Evolutionary conservation across 257 asterid species (phyloP).

Genomic region (Solanum habrochaites): DNA sequence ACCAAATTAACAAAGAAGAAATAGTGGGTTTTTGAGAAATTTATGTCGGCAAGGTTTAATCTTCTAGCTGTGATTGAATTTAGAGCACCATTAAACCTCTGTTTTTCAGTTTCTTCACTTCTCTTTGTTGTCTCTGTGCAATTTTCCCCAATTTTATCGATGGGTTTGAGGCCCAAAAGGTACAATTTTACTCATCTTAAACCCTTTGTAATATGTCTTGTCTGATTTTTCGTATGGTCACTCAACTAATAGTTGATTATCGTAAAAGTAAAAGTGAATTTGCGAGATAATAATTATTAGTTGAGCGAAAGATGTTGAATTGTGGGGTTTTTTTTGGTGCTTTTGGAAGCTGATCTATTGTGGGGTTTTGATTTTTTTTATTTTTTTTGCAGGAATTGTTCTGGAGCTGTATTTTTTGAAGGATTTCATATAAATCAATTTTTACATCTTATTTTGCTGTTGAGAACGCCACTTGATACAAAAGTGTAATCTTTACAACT

Average conservation of each 20-base stretch:
- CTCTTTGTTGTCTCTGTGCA: conserved; percentile 24
- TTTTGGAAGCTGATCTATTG: conserved; percentile 26
- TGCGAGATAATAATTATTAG: no score
- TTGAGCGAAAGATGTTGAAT: neutral
- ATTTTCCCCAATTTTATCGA: conserved; percentile 51
- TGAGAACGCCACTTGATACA: conserved; percentile 21
- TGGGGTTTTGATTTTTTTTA: neutral
- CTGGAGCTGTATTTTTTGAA: conserved; percentile 75
- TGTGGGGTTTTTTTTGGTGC: neutral
- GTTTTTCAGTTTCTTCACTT: conserved; percentile 4
- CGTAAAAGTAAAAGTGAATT: no score
- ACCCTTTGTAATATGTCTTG: neutral
- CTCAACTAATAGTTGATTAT: neutral
- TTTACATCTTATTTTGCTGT: conserved; percentile 49
- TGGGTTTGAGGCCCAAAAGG: conserved; percentile 99
- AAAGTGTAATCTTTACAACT: neutral
- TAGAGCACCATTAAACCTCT: conserved; percentile 47
- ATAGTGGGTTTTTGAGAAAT: conserved; percentile 23
- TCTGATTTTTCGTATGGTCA: neutral
- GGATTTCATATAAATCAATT: conserved; percentile 78
- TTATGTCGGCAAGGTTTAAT: conserved; percentile 79
- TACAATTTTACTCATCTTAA: conserved; percentile 9
- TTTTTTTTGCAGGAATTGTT: conserved; percentile 61
- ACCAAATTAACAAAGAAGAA: neutral
- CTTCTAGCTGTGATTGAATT: conserved; percentile 25